Percentiles rank a stretch among this genome's conserved stretches.
Conservation (phyloP, 192 early-diverging fungal species). For the Coemansia pectinata region DNA sequence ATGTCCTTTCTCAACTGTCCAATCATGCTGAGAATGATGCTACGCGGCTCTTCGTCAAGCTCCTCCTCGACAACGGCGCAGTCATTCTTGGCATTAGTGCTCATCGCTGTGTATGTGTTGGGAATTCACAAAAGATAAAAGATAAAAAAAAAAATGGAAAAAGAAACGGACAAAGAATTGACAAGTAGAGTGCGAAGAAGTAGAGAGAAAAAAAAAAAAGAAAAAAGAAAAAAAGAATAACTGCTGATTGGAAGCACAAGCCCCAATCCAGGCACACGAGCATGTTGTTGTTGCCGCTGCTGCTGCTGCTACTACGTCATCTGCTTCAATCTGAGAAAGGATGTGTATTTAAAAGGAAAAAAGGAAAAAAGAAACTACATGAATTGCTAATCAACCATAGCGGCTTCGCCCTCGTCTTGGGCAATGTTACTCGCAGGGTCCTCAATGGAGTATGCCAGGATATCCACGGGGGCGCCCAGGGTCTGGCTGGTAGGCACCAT, state of each 20-base stretch:
- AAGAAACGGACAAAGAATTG: slow-evolving; percentile 2
- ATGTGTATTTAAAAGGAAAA: background rate
- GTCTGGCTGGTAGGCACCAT: slow-evolving; percentile 56
- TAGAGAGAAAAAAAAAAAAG: background rate
- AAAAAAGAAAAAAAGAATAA: background rate
- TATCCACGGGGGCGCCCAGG: slow-evolving; percentile 42
- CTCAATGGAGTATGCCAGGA: slow-evolving; percentile 12
- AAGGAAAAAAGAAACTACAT: background rate
- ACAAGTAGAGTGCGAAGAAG: background rate
- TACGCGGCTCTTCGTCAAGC: slow-evolving; percentile 76
- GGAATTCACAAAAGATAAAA: background rate
- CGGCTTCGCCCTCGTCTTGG: slow-evolving; percentile 17
- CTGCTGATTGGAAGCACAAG: background rate
- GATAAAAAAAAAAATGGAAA: slow-evolving; percentile 5
- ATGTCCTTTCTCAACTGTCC: slow-evolving; percentile 83
- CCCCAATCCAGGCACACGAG: too few relatives aligned
- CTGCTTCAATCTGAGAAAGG: too few relatives aligned
- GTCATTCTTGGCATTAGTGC: slow-evolving; percentile 19
- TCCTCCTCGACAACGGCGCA: slow-evolving; percentile 65
- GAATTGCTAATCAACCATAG: slow-evolving; percentile 39
- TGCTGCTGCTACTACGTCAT: background rate
- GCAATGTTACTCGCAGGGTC: background rate
- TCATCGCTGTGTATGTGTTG: slow-evolving; percentile 17
- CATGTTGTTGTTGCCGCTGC: too few relatives aligned
- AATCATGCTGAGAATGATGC: slow-evolving; percentile 87